Evolutionary conservation across 1,139 yeast species (phyloP), one percentile per base, ranked within the genome.

Genomic region (Kodamaea fungicola): DNA sequence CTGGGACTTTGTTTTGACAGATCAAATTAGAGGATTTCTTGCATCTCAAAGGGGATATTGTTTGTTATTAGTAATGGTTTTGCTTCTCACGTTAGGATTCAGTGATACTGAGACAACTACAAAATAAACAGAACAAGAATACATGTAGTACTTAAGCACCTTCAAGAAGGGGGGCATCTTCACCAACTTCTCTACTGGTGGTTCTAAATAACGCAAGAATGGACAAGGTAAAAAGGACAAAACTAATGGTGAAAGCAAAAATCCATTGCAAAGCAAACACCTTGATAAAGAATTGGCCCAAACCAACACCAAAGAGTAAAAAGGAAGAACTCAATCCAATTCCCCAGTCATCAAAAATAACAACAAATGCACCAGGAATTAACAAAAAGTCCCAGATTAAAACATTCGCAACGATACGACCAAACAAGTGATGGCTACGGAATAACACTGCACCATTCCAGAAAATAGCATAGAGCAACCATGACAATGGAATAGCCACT

Each of bases 401-500:
- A 19, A 84, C 60, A 58, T 86, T 85, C 42, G 92, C 85, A 22
- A 85, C 46, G 35, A 86, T 63, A 43, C 94, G 70, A n/a, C 87
- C 80, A 25, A 75, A 64, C 23, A 82, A 59, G 44, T 75, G 73
- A 54, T 77, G 80, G 49, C 78, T 71, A 40, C 65, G 70, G 52
- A 79, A 64, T 58, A 78, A 62, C 23, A 81, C 82, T 3, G 95
- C 90, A 28, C 95, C 94, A 52, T 83, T 83, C 95, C 95, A 85
- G 64, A 85, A 82, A 30, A 86, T 57, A 22, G 79, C 82, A 54
- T 78, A 83, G 44, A 83, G 57, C 28, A 81, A 62, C 95, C 95
- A 86, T 22, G 86, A 70, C 39, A 84, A 60, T 24, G 95, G 94
- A 51, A 84, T 50, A 1, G 90, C 87, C 10, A 76, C 68, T 10